These are phyloP conservation scores for Apiospora sp. DNA, from an alignment of 2,329 filamentous ascomycete species.

Conservation along the genomic window DNA sequence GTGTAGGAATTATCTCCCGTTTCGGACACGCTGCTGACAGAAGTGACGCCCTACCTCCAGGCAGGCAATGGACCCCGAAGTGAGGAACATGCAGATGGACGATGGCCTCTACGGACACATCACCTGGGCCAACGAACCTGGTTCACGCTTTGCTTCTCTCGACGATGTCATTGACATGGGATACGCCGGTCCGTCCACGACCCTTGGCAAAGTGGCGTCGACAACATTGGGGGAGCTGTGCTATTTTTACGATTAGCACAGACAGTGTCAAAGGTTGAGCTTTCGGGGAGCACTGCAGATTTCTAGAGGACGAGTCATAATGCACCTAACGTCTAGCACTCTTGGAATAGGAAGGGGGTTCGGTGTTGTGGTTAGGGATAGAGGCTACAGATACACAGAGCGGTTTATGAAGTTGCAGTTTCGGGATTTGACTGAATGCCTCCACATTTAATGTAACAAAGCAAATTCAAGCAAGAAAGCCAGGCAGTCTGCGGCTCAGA, in stretches of 20 bases:
- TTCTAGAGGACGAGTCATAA: too few species aligned
- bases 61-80: background rate
- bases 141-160: conserved; percentile 35
- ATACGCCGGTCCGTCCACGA: background rate
- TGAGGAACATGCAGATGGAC: background rate
- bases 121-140: conserved; percentile 37
- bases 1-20: conserved; percentile 31
- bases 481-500: too few species aligned
- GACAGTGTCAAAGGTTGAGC: too few species aligned
- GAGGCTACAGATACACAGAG: background rate
- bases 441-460: too few species aligned
- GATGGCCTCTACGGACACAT: conserved; percentile 35
- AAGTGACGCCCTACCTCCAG: conserved; percentile 20
- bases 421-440: too few species aligned
- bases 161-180: conserved; percentile 35
- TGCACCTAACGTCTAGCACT: background rate
- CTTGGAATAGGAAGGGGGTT: too few species aligned
- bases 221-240: background rate
- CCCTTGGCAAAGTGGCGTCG: background rate
- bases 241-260: background rate
- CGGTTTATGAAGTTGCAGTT: too few species aligned
- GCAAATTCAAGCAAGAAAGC: too few species aligned
- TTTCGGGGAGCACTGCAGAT: too few species aligned
- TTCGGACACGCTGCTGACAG: too few species aligned
- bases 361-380: too few species aligned